Evolutionary conservation across 2,329 filamentous ascomycete species (phyloP).

Genomic region (Immersiporthe knoxdaviesiana): DNA sequence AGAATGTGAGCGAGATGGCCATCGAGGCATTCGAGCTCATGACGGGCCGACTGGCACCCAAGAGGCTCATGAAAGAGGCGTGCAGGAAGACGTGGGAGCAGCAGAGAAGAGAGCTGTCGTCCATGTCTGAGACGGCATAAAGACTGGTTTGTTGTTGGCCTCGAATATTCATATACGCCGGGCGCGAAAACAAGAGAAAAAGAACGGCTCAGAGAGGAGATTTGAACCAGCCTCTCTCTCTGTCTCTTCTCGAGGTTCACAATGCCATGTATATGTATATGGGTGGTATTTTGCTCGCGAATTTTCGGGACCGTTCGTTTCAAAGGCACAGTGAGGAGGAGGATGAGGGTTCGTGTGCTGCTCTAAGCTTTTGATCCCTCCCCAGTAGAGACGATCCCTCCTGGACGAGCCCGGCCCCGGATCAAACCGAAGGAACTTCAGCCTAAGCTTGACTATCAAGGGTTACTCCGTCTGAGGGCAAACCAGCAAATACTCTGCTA

Average conservation of each 20-base stretch:
- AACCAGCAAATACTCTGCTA: not conserved
- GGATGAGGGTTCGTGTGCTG: not conserved
- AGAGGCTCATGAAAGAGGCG: constrained; percentile 68
- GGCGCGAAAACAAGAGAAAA: not conserved
- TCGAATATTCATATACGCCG: not conserved
- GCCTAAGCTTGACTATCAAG: not conserved
- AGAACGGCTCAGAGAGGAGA: not conserved
- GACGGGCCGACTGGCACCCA: constrained; percentile 72
- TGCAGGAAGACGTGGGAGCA: constrained; percentile 49
- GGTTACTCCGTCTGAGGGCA: not conserved
- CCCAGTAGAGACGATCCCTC: not conserved
- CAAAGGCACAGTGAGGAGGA: not conserved
- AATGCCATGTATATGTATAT: not conserved
- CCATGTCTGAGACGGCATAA: constrained; percentile 4
- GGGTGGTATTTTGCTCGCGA: not conserved
- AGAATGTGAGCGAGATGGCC: constrained; percentile 74
- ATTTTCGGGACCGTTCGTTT: not conserved
- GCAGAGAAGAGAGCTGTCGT: constrained; percentile 37
- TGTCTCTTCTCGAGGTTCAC: not conserved
- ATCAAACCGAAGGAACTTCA: not conserved
- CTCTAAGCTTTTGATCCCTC: not conserved
- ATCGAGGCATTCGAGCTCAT: constrained; percentile 78
- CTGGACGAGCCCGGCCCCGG: not conserved
- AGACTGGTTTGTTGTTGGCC: not conserved
- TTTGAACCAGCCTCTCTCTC: no score